Base-by-base conservation (phyloP, 2,329 filamentous ascomycete species). In the Orbilia ellipsospora region DNA sequence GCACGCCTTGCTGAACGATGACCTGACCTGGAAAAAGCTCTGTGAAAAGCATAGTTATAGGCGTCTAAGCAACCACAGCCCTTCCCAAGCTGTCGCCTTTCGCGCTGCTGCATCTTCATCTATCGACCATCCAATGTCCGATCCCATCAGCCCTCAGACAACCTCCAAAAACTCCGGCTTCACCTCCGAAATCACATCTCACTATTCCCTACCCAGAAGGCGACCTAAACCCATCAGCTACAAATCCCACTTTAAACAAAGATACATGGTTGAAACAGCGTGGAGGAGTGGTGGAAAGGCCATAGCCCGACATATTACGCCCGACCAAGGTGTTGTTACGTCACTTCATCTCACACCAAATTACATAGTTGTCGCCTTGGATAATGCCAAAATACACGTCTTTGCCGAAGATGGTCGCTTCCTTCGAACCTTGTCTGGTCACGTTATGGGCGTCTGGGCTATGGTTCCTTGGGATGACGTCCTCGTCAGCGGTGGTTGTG, bases 391-490 rank as follows among this genome's bases (percentile, higher is more conserved):
- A 85, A 99, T 99, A 54, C 95, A 99, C 82, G 94, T 99, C 26
- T 99, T 98, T 81, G 92, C 98, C 82, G 94, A 93, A 0, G 89
- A 95, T 78, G 95, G 95, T 40, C 90, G 93, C 79, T 89, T 93
- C 78, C 90, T 96, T 79, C 92, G 93, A 81, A 97, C 93, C 1
- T 84, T 99, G 28, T 91, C 95, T 81, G 95, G 95, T 10, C 95
- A 99, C 84, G 92, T 98, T 52, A 99, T 99, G 95, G 95, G 95
- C 48, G 95, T 99, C 18, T 99, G 95, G 95, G 95, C 95, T 57
- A 98, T 99, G 94, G 93, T 99, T 23, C 95, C 95, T 5, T 97
- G 94, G 92, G 94, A 92, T 73, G 94, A 99, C 82, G 91, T 92
- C 63, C 86, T 99, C 76, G 95, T 99, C 74, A 97, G 93, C 80